These are phyloP conservation scores for Aspergillus flavus DNA, from an alignment of 2,329 filamentous ascomycete species.

Conservation along the genomic window DNA sequence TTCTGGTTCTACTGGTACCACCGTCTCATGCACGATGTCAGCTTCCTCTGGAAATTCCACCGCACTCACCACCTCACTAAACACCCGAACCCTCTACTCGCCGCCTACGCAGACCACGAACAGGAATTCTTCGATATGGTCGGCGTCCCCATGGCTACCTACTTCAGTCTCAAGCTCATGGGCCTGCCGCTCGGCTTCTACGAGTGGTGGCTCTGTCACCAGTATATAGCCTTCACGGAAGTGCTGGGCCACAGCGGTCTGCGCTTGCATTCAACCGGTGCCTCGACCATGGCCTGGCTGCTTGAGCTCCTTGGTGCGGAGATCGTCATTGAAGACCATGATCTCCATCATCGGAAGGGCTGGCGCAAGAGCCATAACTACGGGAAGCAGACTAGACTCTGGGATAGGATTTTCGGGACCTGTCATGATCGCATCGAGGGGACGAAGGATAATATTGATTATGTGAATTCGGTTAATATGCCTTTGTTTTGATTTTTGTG, in stretches of 20 bases:
- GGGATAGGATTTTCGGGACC: slow-evolving; percentile 15
- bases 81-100: slow-evolving; percentile 13
- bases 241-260: slow-evolving; percentile 15
- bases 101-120: slow-evolving; percentile 15
- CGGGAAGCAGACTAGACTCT: slow-evolving; percentile 15
- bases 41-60: slow-evolving; percentile 16
- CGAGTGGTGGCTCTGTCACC: slow-evolving; percentile 18
- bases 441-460: slow-evolving; percentile 10
- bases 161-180: slow-evolving; percentile 1
- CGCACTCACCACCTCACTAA: slow-evolving; percentile 19
- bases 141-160: slow-evolving; percentile 11
- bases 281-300: slow-evolving; percentile 8
- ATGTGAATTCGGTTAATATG: slow-evolving; percentile 9
- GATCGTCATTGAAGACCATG: slow-evolving; percentile 14
- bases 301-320: slow-evolving; percentile 5
- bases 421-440: slow-evolving; percentile 9
- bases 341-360: slow-evolving; percentile 12
- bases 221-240: slow-evolving; percentile 12
- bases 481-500: slow-evolving; percentile 6
- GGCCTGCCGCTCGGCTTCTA: slow-evolving; percentile 17
- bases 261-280: slow-evolving; percentile 8
- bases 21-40: slow-evolving; percentile 13
- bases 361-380: slow-evolving; percentile 17
- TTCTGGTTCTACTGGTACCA: slow-evolving; percentile 22
- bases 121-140: slow-evolving; percentile 18